Conservation (phyloP, 352 stramenopile genomes). For the Pythium grandisporangium region DNA sequence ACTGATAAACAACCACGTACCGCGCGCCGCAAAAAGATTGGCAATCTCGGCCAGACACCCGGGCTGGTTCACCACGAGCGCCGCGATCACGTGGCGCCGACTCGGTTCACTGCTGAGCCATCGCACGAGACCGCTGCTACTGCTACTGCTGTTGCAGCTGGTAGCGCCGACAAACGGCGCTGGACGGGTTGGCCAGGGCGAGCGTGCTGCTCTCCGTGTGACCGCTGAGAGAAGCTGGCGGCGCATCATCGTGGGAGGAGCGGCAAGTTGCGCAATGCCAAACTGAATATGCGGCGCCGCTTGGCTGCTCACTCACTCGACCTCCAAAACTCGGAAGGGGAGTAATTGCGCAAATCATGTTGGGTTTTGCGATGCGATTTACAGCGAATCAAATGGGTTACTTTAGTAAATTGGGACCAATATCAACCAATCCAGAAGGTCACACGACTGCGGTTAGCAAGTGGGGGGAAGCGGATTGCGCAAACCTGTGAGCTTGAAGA, state of each 20-base stretch:
- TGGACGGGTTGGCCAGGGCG: not conserved
- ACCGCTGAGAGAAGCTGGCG: conserved; percentile 10
- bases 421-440: no score
- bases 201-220: conserved; percentile 5
- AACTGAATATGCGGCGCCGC: not conserved
- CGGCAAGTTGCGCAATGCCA: not conserved
- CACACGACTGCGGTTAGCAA: no score
- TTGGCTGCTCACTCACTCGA: not conserved
- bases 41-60: conserved; percentile 81
- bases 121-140: conserved; percentile 5
- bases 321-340: no score
- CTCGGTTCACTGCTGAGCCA: conserved; percentile 15
- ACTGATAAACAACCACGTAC: conserved; percentile 23
- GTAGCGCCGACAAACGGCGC: conserved; percentile 8
- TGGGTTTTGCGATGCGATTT: conserved; percentile 1
- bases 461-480: no score
- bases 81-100: conserved; percentile 75
- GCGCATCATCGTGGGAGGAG: conserved; percentile 10
- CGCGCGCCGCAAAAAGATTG: conserved; percentile 74
- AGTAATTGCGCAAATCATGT: conserved; percentile 19
- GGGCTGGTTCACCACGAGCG: conserved; percentile 78
- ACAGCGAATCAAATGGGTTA: conserved; percentile 4
- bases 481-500: conserved; percentile 17
- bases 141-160: conserved; percentile 18
- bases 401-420: conserved; percentile 2